Evolutionary conservation across 306 rosid genomes (phyloP).

Genomic region (Rosa multiflora): DNA sequence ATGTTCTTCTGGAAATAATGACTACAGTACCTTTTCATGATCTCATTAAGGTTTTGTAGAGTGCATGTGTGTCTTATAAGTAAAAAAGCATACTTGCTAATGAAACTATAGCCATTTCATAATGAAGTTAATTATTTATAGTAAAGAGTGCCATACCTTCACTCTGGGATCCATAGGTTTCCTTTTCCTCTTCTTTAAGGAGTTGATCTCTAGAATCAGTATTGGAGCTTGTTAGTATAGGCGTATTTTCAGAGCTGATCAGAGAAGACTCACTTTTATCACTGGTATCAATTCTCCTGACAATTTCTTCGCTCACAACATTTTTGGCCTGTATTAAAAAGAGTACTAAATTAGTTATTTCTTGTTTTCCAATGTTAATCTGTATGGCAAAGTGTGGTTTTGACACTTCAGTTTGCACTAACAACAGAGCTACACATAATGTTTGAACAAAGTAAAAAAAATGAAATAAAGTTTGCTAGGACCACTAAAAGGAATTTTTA

Average conservation of each 20-base stretch:
- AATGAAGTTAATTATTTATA: neutral
- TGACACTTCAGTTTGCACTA: neutral
- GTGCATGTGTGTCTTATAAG: neutral
- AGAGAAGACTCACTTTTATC: conserved; percentile 34
- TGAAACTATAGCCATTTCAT: neutral
- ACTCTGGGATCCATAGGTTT: conserved; percentile 23
- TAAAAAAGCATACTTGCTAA: neutral
- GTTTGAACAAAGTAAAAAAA: neutral
- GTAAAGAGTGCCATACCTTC: conserved; percentile 43
- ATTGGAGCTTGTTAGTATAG: conserved; percentile 14
- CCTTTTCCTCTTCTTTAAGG: conserved; percentile 27
- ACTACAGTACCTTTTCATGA: too few species aligned
- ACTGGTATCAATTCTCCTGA: conserved; percentile 27
- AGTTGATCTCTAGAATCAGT: conserved; percentile 30
- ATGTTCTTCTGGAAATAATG: too few species aligned
- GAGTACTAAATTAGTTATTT: conserved; percentile 10
- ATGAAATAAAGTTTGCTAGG: neutral
- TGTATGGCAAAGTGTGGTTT: neutral
- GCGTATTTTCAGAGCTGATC: neutral
- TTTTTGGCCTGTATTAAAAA: conserved; percentile 46
- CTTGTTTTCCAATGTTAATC: neutral
- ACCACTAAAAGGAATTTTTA: neutral
- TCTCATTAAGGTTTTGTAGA: neutral
- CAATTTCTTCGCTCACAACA: conserved; percentile 37
- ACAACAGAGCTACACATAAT: neutral